Evolutionary conservation across 2,329 filamentous ascomycete genomes (phyloP).

Genomic region (Hymenoscyphus repandus): DNA sequence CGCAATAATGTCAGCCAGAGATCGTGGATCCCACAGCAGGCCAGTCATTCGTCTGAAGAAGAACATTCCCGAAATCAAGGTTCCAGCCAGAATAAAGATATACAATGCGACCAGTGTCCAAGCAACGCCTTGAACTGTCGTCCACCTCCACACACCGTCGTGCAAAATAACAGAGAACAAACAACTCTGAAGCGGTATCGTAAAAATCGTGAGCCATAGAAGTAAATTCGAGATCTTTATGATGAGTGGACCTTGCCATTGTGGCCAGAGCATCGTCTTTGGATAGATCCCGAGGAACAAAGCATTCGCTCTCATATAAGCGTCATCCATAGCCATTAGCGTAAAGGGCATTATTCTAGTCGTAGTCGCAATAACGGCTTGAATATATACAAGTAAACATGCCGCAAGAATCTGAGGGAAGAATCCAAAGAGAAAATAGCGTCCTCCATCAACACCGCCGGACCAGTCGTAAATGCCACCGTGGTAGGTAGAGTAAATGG

Average conservation of each 20-base stretch:
- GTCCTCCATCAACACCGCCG: constrained; percentile 59
- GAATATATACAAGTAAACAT: constrained; percentile 68
- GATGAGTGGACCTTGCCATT: constrained; percentile 60
- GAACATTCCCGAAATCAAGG: constrained; percentile 55
- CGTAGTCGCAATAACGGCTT: constrained; percentile 69
- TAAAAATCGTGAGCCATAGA: constrained; percentile 75
- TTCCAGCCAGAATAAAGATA: constrained; percentile 54
- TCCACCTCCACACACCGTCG: constrained; percentile 68
- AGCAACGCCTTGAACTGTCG: constrained; percentile 68
- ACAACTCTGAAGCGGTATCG: constrained; percentile 74
- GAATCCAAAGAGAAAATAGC: constrained; percentile 84
- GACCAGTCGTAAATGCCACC: constrained; percentile 64
- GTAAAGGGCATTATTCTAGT: constrained; percentile 73
- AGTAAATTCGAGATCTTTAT: constrained; percentile 61
- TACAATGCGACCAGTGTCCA: constrained; percentile 78
- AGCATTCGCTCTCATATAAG: constrained; percentile 54
- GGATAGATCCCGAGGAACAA: constrained; percentile 59
- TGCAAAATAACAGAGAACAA: constrained; percentile 61
- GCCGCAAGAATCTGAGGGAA: constrained; percentile 74
- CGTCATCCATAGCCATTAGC: constrained; percentile 63
- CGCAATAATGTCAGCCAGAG: constrained; percentile 73
- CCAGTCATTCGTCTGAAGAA: constrained; percentile 66
- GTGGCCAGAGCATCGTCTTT: constrained; percentile 63
- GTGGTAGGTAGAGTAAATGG: constrained; percentile 58
- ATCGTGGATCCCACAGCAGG: constrained; percentile 78